Evolutionary conservation across 208 protist genomes (phyloP), one percentile per base, ranked within the genome.

Genomic region (Polymyxa betae): DNA sequence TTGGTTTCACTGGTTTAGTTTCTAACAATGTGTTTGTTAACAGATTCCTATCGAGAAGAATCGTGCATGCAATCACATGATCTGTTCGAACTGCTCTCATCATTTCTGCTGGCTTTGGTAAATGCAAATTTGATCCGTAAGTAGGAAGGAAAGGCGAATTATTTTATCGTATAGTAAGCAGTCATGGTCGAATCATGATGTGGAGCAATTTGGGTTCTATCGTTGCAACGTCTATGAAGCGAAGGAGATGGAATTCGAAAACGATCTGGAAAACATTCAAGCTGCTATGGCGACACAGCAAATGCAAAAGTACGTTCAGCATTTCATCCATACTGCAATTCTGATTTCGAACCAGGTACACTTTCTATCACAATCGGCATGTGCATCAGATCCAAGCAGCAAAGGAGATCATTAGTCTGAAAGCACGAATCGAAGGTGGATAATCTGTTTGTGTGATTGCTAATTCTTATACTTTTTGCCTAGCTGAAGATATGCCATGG

Each of bases 81-180:
- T 66, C 20, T 66, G 54, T 29, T 66, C 54, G 54, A 66, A 66
- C 29, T 66, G 54, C 29, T 16, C 54, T 16, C 54, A 66, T 29
- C 54, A 66, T 29, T 66, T 66, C 54, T 66, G 54, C 54, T 66
- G 54, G 54, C 54, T 66, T 29, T 66, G 54, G 54, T 66, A 66
- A 16, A 29, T 66, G 29, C 54, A 29, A 16, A 29, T 29, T 29
- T 29, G 54, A 66, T 66, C 20, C 54, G 20, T 29, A 29, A 29
- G 20, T 32, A 66, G 20, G 54, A 16, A 16, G 20, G 20, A 32
- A 29, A 32, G 54, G 54, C 29, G 54, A 29, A 16, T 66, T 16
- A 66, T 29, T 29, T 66, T 29, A 16, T 32, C 54, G 54, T 66
- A 16, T 29, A 66, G 54, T 29, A 66, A 66, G 54, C 16, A 66